These are phyloP conservation scores for Pythium inflatum DNA, from an alignment of 352 stramenopile species.

Conservation along the genomic window DNA sequence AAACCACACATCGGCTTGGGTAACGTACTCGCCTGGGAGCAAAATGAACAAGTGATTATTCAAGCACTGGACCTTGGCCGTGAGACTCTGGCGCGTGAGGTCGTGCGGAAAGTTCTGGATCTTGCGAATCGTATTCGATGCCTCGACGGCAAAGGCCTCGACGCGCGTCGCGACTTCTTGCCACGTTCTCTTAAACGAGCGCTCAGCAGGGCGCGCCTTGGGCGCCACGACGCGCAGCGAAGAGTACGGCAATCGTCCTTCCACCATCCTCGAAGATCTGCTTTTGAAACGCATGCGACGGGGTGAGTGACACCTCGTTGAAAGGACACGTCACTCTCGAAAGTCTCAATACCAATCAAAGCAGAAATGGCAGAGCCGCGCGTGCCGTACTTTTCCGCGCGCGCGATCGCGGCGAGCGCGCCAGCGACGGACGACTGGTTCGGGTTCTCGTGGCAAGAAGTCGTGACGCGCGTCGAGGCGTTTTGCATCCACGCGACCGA, in stretches of 20 bases:
- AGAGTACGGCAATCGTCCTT: neutral
- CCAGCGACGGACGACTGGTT: too few species aligned
- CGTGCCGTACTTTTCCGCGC: too few species aligned
- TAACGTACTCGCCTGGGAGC: slow-evolving; percentile 5
- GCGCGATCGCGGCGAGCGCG: too few species aligned
- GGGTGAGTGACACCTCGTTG: too few species aligned
- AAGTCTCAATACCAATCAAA: too few species aligned
- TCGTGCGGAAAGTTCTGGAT: slow-evolving; percentile 9
- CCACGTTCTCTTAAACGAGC: slow-evolving; percentile 6
- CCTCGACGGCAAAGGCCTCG: slow-evolving; percentile 1
- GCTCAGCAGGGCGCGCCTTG: neutral
- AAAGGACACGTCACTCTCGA: neutral
- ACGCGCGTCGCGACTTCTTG: slow-evolving; percentile 12
- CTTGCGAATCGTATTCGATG: neutral
- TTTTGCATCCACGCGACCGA: neutral
- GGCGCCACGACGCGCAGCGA: slow-evolving; percentile 4
- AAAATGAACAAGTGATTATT: slow-evolving; percentile 1
- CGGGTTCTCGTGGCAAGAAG: slow-evolving; percentile 11
- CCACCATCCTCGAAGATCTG: neutral
- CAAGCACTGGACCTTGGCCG: too few species aligned
- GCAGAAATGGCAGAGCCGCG: too few species aligned
- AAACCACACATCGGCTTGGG: slow-evolving; percentile 5
- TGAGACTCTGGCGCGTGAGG: neutral
- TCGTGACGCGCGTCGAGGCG: slow-evolving; percentile 8
- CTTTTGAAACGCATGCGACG: too few species aligned